Base-by-base conservation (phyloP, 257 asterid genomes). In the Nicotiana benthamiana region DNA sequence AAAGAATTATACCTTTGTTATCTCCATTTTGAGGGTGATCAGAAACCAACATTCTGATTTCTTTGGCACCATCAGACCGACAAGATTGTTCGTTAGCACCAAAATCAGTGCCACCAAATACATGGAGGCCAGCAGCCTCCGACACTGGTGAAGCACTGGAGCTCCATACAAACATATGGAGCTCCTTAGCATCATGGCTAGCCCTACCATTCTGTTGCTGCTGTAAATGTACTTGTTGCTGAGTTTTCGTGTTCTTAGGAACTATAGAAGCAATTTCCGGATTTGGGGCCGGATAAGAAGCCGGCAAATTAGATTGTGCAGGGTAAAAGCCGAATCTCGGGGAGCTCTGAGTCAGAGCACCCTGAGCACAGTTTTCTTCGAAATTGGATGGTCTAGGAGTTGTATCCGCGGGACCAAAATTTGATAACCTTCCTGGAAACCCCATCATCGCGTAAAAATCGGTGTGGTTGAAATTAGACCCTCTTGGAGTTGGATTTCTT, bases 81-180 rank as follows among this genome's bases (percentile, higher is more conserved):
- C 96, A 97, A 0, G 97, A 90, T 68, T 91, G 95, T 75, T 91
- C 96, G 6, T 90, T 79, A 8, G 90, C 88, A 22, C 89, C 84
- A 57, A 88, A 87, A 56, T 91, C 97, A 2, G 89, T 83, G 66
- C 88, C 87, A 15, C 89, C 84, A 15, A 86, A 85, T 61, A 86
- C 87, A 56, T 85, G 89, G 48, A 83, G 75, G 43, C 91, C 90
- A 5, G 86, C 86, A 2, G 83, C 90, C 83, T 95, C 99, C 0
- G 98, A 93, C 65, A 90, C 97, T 15, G 99, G 98, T 11, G 98
- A 93, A 16, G 99, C 98, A 75, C 98, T 95, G 6, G 98, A 92
- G 85, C 99, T 95, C 99, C 98, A 95, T 24, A 95, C 99, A 54
- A 95, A 95, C 99, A 95, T 95, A 88, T 95, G 99, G 9, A 95